phyloP scores from a whole-genome alignment of 1,139 yeast genomes.

The Lodderomyces beijingensis region DNA sequence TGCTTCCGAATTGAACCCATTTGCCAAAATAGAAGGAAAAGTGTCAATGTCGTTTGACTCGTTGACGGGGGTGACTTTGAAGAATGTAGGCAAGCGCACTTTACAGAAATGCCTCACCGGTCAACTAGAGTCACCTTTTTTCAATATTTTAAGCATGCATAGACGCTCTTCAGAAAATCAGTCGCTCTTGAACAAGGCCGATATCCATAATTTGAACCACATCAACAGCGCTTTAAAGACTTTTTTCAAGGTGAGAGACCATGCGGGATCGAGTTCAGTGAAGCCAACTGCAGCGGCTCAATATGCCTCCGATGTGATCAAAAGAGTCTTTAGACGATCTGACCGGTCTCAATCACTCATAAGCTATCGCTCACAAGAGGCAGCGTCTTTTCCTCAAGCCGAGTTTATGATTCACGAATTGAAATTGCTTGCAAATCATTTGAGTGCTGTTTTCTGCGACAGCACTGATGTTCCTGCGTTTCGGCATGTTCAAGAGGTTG shows the following conservation, averaged over 20 bases:
- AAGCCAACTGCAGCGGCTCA: neutral
- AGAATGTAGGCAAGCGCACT: conserved; percentile 16
- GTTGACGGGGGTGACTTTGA: conserved; percentile 20
- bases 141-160: conserved; percentile 26
- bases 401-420: conserved; percentile 26
- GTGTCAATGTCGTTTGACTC: conserved; percentile 28
- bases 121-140: conserved; percentile 24
- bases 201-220: conserved; percentile 31
- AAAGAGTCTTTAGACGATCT: neutral
- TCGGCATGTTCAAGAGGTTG: conserved; percentile 18
- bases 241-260: conserved; percentile 30
- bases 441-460: conserved; percentile 23
- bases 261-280: conserved; percentile 25
- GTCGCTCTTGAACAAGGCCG: conserved; percentile 18
- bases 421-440: conserved; percentile 21
- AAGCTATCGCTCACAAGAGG: neutral
- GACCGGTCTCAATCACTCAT: too few relatives aligned
- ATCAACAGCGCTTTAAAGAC: conserved; percentile 28
- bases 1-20: conserved; percentile 33
- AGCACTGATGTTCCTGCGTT: conserved; percentile 26
- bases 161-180: neutral
- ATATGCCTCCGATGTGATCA: neutral
- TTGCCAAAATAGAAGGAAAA: conserved; percentile 21
- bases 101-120: conserved; percentile 30
- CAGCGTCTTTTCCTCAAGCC: conserved; percentile 6